Conservation (phyloP, 2,329 filamentous ascomycete genomes). For the Herpotrichia juniperi region DNA sequence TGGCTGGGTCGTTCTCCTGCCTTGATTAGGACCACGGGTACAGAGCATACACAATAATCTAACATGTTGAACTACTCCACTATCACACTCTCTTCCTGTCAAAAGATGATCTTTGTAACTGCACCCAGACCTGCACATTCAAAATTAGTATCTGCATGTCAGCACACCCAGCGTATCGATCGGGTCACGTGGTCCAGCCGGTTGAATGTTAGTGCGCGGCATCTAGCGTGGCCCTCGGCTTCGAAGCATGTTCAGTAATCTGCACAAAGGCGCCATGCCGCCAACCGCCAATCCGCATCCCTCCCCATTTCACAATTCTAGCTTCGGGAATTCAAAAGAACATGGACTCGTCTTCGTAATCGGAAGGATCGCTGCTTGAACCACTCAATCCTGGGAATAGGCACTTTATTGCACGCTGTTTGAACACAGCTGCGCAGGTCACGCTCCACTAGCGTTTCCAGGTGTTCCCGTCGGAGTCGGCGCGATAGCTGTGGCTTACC, state of each 20-base stretch:
- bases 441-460: neutral
- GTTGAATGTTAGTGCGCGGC: no score
- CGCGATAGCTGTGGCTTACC: conserved; percentile 7
- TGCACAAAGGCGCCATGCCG: neutral
- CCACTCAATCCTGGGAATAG: neutral
- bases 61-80: neutral
- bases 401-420: neutral
- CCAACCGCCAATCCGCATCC: neutral
- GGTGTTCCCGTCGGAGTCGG: neutral
- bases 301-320: neutral
- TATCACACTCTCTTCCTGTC: neutral
- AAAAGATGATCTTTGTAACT: neutral
- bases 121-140: neutral
- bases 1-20: conserved; percentile 17
- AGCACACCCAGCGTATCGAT: neutral
- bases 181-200: neutral
- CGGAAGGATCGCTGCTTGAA: neutral
- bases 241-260: conserved; percentile 18
- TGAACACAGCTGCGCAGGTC: neutral
- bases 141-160: neutral
- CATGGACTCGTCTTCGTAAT: neutral
- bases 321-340: neutral
- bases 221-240: conserved; percentile 9
- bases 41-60: neutral
- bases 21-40: conserved; percentile 8